Evolutionary conservation across 768 basidiomycete genomes (phyloP).

Genomic region (Mycena epipterygia): DNA sequence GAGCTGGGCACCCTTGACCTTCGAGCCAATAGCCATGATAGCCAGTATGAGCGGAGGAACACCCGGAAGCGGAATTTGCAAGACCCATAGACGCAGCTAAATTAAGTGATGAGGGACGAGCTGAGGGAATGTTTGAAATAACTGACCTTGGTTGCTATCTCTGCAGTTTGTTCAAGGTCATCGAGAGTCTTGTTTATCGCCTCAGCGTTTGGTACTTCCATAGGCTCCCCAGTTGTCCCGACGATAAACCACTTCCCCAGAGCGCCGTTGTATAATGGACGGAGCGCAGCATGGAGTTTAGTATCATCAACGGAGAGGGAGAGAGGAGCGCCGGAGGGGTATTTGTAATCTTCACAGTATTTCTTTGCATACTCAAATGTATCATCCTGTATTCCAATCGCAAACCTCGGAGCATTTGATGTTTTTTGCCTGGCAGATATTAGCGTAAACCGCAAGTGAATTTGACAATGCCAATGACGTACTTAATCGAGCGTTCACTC

Average conservation of each 20-base stretch:
- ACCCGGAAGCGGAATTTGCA: conserved; percentile 43
- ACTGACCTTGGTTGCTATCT: conserved; percentile 6
- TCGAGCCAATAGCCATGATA: neutral
- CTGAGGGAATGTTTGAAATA: neutral
- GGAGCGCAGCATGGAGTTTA: conserved; percentile 39
- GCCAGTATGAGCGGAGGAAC: conserved; percentile 42
- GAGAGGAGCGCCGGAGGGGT: conserved; percentile 28
- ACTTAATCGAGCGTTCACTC: conserved; percentile 32
- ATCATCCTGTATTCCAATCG: neutral
- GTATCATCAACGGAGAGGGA: conserved; percentile 48
- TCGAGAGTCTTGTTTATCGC: neutral
- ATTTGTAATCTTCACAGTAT: conserved; percentile 19
- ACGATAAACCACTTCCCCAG: conserved; percentile 36
- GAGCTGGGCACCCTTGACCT: conserved; percentile 4
- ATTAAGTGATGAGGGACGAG: neutral
- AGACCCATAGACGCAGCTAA: conserved; percentile 40
- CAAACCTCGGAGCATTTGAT: conserved; percentile 9
- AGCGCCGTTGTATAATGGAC: conserved; percentile 30
- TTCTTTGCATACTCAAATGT: neutral
- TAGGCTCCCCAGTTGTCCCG: conserved; percentile 34
- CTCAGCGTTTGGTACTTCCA: conserved; percentile 32
- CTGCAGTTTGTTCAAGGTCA: neutral
- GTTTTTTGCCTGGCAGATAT: neutral
- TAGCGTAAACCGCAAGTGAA: too few species aligned
- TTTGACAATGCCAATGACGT: too few species aligned